A percentile compares a stretch with the other conserved stretches of the same genome.
phyloP scores from a whole-genome alignment of 441 rosid species.

The Erysimum cheiri region DNA sequence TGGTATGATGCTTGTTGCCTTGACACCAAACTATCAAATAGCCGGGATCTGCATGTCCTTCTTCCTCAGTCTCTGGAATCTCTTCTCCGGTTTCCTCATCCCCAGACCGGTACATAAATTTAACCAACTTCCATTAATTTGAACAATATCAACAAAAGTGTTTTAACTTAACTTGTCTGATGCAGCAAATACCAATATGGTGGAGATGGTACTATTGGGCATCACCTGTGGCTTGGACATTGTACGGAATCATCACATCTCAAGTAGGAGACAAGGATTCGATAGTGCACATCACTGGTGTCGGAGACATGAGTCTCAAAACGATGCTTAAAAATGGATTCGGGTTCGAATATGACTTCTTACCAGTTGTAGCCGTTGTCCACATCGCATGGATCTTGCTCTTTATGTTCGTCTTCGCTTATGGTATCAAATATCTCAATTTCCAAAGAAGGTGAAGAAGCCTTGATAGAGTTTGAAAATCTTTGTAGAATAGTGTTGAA shows the following conservation, averaged over 20 bases:
- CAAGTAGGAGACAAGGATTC: constrained; percentile 69
- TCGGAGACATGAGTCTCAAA: constrained; percentile 39
- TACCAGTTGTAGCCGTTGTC: constrained; percentile 64
- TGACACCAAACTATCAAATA: constrained; percentile 76
- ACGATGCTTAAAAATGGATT: constrained; percentile 52
- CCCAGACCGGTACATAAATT: constrained; percentile 57
- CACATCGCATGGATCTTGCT: constrained; percentile 66
- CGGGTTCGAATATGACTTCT: constrained; percentile 69
- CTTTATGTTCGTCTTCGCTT: constrained; percentile 69
- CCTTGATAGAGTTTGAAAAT: not conserved
- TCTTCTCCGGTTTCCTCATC: constrained; percentile 82
- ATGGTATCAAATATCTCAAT: constrained; percentile 75
- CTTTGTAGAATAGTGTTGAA: constrained; percentile 14
- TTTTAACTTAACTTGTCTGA: not conserved
- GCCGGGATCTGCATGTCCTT: constrained; percentile 77
- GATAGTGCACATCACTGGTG: constrained; percentile 51
- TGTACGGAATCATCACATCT: constrained; percentile 77
- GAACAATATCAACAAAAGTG: not conserved
- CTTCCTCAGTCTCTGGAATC: constrained; percentile 85
- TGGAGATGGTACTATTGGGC: constrained; percentile 98
- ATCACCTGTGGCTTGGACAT: constrained; percentile 85
- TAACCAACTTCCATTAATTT: constrained; percentile 1
- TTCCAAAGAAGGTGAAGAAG: constrained; percentile 69
- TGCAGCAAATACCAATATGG: constrained; percentile 79
- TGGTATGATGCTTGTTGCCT: constrained; percentile 84